Base-by-base conservation (phyloP, 2,329 filamentous ascomycete species). In the Diplodia sapinea region DNA sequence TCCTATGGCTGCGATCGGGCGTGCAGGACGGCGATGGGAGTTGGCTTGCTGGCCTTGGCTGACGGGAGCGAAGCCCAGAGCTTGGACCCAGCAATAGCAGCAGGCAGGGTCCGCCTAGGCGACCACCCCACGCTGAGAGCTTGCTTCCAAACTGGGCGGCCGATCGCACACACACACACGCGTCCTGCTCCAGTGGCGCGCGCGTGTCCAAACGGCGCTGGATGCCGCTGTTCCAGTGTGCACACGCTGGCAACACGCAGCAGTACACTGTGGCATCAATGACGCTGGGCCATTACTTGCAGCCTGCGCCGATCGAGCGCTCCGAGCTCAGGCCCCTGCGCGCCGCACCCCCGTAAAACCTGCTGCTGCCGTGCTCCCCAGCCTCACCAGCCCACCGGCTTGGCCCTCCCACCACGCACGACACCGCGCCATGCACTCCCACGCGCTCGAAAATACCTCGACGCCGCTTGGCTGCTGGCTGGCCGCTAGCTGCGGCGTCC, bases 211-310 rank as follows among this genome's bases (percentile, higher is more conserved):
- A 51, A 36, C 59, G 43, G 59, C 47, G 59, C 59, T 63, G 59
- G 59, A 20, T n/a, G 43, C 13, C 13, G 33, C 3, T 26, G 13
- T 7, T 26, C 23, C 6, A 43, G 40, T 15, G 20, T 33, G 40
- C 40, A 29, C 17, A 47, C n/a, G 40, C 57, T 62, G 57, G 40
- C 57, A 50, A 43, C 40, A 9, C 40, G 17, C 29, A 20, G 31
- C 8, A 62, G 47, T 26, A 63, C 59, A 63, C 59, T 51, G 59
- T 63, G 59, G 59, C 59, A 63, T 63, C 59, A 63, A 63, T 63
- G 59, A 63, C 59, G 59, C 59, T 7, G 57, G 15, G 17, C 59
- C 43, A 63, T 63, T 63, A 51, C 59, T 47, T 63, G 43, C 59
- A 63, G 43, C 31, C 31, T 4, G 47, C 47, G 59, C 43, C 59